Percentiles rank a stretch among this genome's conserved stretches.
These are phyloP conservation scores for Colletotrichum lini DNA, from an alignment of 2,329 filamentous ascomycete species.

Conservation along the genomic window DNA sequence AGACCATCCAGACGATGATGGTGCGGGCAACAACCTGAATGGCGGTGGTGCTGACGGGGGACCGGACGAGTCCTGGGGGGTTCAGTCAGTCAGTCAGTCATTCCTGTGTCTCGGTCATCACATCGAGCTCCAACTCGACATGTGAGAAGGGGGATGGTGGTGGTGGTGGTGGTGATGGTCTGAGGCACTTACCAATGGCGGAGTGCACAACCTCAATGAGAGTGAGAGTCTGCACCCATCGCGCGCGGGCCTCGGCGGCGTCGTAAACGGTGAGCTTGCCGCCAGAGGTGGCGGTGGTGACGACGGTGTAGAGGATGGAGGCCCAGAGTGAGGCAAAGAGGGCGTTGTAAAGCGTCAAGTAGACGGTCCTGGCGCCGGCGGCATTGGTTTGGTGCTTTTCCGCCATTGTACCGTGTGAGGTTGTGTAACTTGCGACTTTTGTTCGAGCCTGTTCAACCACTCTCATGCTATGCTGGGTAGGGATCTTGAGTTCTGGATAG, in stretches of 20 bases:
- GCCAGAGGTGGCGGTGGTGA: constrained; percentile 65
- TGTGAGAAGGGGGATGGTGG: too few relatives aligned
- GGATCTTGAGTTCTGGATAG: neutral
- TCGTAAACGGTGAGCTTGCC: constrained; percentile 72
- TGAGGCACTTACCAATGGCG: constrained; percentile 70
- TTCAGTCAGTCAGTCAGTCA: neutral
- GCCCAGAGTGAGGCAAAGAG: constrained; percentile 84
- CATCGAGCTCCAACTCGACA: neutral
- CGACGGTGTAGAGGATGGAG: constrained; percentile 78
- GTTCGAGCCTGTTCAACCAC: too few relatives aligned
- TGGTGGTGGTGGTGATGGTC: too few relatives aligned
- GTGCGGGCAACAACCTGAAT: constrained; percentile 93
- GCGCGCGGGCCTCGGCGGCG: constrained; percentile 75
- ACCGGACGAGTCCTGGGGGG: constrained; percentile 81
- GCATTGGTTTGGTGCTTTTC: neutral
- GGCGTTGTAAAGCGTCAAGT: constrained; percentile 89
- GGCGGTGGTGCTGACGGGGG: constrained; percentile 85
- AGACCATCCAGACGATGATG: constrained; percentile 89
- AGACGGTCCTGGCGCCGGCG: constrained; percentile 56
- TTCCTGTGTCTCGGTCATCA: neutral
- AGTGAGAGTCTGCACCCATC: constrained; percentile 87
- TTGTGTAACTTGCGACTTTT: too few relatives aligned
- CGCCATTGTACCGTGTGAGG: constrained; percentile 10
- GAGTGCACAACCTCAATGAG: constrained; percentile 88
- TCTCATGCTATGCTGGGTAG: neutral